These are phyloP conservation scores for Pyracantha coccinea DNA, from an alignment of 331 rosid species.

Conservation along the genomic window DNA sequence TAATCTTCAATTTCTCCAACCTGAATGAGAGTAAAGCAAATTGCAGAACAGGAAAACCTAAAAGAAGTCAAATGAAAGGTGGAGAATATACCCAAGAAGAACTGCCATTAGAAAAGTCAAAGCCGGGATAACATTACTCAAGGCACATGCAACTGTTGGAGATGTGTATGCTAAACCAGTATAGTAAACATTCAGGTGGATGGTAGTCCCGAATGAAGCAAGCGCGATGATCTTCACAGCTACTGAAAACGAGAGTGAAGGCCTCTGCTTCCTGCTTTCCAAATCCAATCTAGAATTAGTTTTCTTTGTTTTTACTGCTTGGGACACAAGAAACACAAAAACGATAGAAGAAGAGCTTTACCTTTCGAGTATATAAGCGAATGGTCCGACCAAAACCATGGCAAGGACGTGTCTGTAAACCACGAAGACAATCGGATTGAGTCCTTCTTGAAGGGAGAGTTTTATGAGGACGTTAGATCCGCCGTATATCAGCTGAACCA, in stretches of 20 bases:
- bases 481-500: constrained; percentile 12
- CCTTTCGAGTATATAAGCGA: constrained; percentile 15
- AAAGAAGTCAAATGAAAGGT: too few relatives aligned
- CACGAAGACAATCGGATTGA: constrained; percentile 20
- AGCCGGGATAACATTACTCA: constrained; percentile 26
- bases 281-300: not conserved
- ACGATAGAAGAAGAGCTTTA: not conserved
- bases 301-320: not conserved
- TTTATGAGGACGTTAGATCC: constrained; percentile 16
- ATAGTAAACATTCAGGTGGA: constrained; percentile 16
- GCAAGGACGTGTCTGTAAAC: constrained; percentile 27
- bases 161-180: constrained; percentile 28
- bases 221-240: constrained; percentile 9
- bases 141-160: constrained; percentile 18
- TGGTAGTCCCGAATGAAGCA: constrained; percentile 20
- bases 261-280: constrained; percentile 19
- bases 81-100: constrained; percentile 10
- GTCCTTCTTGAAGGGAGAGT: constrained; percentile 11
- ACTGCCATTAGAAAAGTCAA: constrained; percentile 23
- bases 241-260: constrained; percentile 13
- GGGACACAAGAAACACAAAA: too few relatives aligned
- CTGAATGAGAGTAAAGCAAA: not conserved
- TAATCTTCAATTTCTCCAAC: constrained; percentile 32
- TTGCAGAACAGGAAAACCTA: not conserved
- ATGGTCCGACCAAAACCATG: constrained; percentile 11